Percentiles rank a stretch among this genome's conserved stretches.
Conservation (phyloP, 164 flowering plant genomes). For the Macadamia integrifolia region DNA sequence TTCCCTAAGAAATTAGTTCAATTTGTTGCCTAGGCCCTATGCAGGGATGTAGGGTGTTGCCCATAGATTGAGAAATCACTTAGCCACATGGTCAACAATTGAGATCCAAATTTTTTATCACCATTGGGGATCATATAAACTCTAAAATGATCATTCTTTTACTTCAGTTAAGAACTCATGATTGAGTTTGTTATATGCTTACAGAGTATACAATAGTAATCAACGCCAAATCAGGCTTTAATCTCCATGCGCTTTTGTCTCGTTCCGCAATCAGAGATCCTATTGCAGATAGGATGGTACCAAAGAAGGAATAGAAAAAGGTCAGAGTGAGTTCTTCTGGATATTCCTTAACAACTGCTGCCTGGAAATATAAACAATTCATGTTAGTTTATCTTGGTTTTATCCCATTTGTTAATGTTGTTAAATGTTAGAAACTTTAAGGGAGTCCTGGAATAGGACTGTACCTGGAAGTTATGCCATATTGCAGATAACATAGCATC, state of each 20-base stretch:
- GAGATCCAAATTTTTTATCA: too few relatives aligned
- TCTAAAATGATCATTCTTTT: not conserved
- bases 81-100: too few relatives aligned
- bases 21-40: too few relatives aligned
- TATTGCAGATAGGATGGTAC: slow-evolving; percentile 37
- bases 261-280: slow-evolving; percentile 29
- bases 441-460: not conserved
- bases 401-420: not conserved
- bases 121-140: too few relatives aligned
- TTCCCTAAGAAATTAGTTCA: not conserved
- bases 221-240: slow-evolving; percentile 27
- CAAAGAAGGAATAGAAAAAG: slow-evolving; percentile 36
- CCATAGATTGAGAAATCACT: too few relatives aligned
- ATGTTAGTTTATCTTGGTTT: not conserved
- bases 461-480: slow-evolving; percentile 27
- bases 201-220: slow-evolving; percentile 31
- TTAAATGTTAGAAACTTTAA: not conserved
- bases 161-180: not conserved
- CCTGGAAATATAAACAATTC: slow-evolving; percentile 18
- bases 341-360: slow-evolving; percentile 33
- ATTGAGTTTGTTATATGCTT: slow-evolving; percentile 10
- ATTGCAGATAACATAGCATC: slow-evolving; percentile 21
- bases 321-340: slow-evolving; percentile 36
- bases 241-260: slow-evolving; percentile 38
- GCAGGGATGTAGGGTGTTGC: too few relatives aligned